Base-by-base conservation (phyloP, 805 yeast genomes). In the Metschnikowia baotianmanensis region DNA sequence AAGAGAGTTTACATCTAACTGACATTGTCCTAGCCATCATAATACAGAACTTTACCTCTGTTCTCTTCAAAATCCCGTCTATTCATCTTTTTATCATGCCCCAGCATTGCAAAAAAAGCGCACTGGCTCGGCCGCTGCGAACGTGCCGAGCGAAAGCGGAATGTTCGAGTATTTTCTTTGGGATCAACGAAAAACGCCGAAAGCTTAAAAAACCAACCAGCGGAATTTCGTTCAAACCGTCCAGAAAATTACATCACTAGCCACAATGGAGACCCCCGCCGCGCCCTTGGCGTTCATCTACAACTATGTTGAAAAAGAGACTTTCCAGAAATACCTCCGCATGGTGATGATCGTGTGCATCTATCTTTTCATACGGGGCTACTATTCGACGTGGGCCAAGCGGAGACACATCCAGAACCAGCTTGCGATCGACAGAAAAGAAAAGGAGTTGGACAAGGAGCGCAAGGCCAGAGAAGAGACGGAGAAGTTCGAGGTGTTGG, bases 311-410 rank as follows among this genome's bases (percentile, higher is more conserved):
- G 67, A 67, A 17, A 51, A 62, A 34, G 74, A 67, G 2, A 67
- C 67, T 7, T 59, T 78, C 46, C 70, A 66, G 50, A 63, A 74
- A 43, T 66, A 71, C 53, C 68, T 76, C 42, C 61, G 74, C 23
- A 58, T 80, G 41, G 65, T 75, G 34, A 54, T 77, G 11, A 60
- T 78, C 18, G 67, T 76, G 24, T 80, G 86, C 47, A 83, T 83
- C 9, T 84, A 85, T 58, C 50, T 79, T 24, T 61, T 83, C 34
- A 45, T 78, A 45, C 76, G 90, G 58, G 73, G 74, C 23, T 67
- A 78, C 40, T 80, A 76, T 40, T 63, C 75, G 45, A 75, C 72
- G 31, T 80, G 76, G 63, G 69, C 83, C 50, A 77, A 80, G 47
- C 71, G 68, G 47, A 74, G 72, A 50, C 83, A 81, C 47, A 48